Evolutionary conservation across 1,284 basidiomycete species (phyloP), one percentile per base, ranked within the genome.

Genomic region (Fomes fomentarius): DNA sequence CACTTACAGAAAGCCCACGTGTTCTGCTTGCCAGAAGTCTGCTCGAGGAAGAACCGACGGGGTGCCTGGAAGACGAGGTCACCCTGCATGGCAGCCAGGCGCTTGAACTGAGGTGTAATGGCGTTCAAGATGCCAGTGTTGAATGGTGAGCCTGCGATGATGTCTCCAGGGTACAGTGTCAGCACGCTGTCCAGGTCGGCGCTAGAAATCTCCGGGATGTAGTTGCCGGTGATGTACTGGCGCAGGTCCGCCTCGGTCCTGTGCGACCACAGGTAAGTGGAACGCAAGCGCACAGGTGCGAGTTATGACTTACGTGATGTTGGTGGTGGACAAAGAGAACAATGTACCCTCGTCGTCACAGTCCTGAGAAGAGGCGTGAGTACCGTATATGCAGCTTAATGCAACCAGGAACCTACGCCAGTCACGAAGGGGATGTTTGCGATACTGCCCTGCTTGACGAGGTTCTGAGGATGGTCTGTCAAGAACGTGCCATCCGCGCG

Each of bases 61-160:
- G 80, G 79, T 0, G 72, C 79, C 50, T 82, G 80, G 66, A 84
- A 83, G 1, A 76, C 70, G 2, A 68, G 64, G 52, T 84, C 82
- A 0, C 80, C 81, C 42, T 70, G 69, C 56, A 83, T 68, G 0
- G 81, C 72, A 4, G 81, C 75, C 2, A 83, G 61, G 15, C 82
- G 70, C 65, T 84, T 81, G 69, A 71, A 83, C 53, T 83, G 71
- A 0, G 78, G 76, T 0, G 76, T 74, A 14, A 83, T 52, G 0
- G 70, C 72, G 53, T 82, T 79, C 5, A 73, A 38, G 30, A 69
- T 55, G 0, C 79, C 74, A 0, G 82, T 84, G 48, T 72, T 67
- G 58, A 76, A 85, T 0, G 83, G 83, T 1, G 82, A 82, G 5
- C 82, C 81, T 59, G 76, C 62, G 0, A 68, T 69, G 35, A 75